A percentile compares a stretch with the other conserved stretches of the same genome.
These are phyloP conservation scores for Boletus rufocinnamomeus DNA, from an alignment of 768 basidiomycete genomes.

Conservation along the genomic window DNA sequence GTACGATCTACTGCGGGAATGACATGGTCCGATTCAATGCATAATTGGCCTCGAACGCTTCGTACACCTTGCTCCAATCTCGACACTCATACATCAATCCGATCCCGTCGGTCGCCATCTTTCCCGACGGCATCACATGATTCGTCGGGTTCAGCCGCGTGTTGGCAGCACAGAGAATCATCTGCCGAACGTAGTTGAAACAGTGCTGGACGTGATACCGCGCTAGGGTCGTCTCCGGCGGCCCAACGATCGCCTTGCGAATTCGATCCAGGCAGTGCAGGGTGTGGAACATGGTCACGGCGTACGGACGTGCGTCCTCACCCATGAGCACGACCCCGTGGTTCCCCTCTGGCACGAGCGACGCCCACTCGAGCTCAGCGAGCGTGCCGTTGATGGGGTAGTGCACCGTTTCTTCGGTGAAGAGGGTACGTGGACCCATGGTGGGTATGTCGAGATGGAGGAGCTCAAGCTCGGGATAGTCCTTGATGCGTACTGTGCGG, in stretches of 20 bases:
- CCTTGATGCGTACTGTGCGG: constrained; percentile 15
- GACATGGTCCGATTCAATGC: constrained; percentile 24
- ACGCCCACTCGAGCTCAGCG: constrained; percentile 29
- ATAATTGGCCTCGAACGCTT: constrained; percentile 22
- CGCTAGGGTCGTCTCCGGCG: background rate
- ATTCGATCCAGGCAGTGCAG: constrained; percentile 43
- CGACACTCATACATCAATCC: constrained; percentile 24
- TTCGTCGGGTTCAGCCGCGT: constrained; percentile 32
- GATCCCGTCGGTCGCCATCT: constrained; percentile 22
- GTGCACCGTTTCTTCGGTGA: constrained; percentile 29
- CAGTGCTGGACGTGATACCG: constrained; percentile 35
- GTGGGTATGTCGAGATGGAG: constrained; percentile 19
- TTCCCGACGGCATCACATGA: constrained; percentile 13
- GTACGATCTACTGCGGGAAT: constrained; percentile 6
- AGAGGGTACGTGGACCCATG: constrained; percentile 5
- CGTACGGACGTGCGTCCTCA: constrained; percentile 31
- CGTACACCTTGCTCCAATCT: constrained; percentile 27
- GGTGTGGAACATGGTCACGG: constrained; percentile 42
- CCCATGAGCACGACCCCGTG: constrained; percentile 23
- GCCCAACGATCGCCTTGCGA: constrained; percentile 25
- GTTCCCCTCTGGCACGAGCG: constrained; percentile 25
- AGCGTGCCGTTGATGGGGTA: constrained; percentile 26
- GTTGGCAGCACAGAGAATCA: constrained; percentile 39
- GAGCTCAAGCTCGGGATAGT: constrained; percentile 11
- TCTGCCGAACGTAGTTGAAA: constrained; percentile 43